phyloP scores from a whole-genome alignment of 768 basidiomycete species.

The Auricularia cornea region DNA sequence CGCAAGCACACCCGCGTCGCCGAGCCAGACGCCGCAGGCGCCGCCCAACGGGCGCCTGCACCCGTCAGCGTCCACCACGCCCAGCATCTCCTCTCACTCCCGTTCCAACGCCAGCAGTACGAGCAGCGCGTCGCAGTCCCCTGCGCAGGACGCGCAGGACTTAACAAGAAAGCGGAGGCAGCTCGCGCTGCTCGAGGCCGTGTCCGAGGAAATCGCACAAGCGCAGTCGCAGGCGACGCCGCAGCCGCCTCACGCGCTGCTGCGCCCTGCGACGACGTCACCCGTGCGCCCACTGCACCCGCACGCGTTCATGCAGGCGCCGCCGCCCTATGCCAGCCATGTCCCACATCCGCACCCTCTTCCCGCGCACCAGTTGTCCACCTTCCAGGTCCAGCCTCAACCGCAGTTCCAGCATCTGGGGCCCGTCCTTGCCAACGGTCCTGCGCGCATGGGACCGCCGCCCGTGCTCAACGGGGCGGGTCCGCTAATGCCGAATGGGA shows the following conservation, averaged over 20 bases:
- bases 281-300: slow-evolving; percentile 31
- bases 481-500: slow-evolving; percentile 5
- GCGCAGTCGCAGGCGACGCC: slow-evolving; percentile 38
- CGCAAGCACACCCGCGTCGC: background rate
- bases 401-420: background rate
- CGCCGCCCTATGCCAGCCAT: slow-evolving; percentile 6
- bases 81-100: background rate
- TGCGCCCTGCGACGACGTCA: slow-evolving; percentile 10
- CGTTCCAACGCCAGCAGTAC: background rate
- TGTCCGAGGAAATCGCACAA: slow-evolving; percentile 65
- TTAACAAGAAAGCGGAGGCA: slow-evolving; percentile 50
- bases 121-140: background rate
- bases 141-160: background rate
- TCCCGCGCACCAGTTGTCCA: slow-evolving; percentile 17
- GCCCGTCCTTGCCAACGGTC: slow-evolving; percentile 24
- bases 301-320: slow-evolving; percentile 11
- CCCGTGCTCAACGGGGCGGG: slow-evolving; percentile 1
- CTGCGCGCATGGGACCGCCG: background rate
- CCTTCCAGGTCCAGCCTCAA: slow-evolving; percentile 6
- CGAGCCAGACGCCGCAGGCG: background rate
- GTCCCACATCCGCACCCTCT: slow-evolving; percentile 9
- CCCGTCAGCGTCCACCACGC: background rate
- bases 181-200: slow-evolving; percentile 59
- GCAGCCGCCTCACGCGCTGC: slow-evolving; percentile 22
- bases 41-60: background rate